phyloP scores from a whole-genome alignment of 441 rosid genomes.

The Euphorbia schlechtendalii region DNA sequence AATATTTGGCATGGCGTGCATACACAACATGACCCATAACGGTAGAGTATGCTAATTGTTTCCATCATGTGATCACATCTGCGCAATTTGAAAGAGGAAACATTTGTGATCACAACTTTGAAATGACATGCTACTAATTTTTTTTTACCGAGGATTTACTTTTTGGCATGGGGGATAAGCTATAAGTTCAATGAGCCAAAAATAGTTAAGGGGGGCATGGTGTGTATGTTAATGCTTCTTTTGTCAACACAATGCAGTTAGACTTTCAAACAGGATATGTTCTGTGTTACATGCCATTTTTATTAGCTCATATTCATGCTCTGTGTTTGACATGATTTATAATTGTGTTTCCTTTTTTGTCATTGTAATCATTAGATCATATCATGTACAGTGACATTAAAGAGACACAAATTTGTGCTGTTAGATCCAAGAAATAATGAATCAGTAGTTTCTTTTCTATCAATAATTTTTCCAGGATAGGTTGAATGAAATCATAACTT shows the following conservation, averaged over 20 bases:
- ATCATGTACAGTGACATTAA: neutral
- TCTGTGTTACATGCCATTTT: neutral
- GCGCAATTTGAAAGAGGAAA: neutral
- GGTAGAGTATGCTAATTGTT: neutral
- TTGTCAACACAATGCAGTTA: neutral
- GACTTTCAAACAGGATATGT: neutral
- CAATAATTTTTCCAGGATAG: slow-evolving; percentile 56
- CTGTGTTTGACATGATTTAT: neutral
- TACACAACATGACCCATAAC: neutral
- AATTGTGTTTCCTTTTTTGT: neutral
- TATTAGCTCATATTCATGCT: neutral
- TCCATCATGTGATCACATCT: neutral
- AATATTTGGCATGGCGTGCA: neutral
- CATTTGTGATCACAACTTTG: neutral
- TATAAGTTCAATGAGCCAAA: neutral
- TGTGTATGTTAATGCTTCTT: neutral
- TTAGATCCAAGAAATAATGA: neutral
- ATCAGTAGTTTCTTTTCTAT: slow-evolving; percentile 9
- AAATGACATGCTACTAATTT: neutral
- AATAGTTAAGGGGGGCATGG: neutral
- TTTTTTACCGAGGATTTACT: neutral
- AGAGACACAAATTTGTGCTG: neutral
- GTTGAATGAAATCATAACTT: slow-evolving; percentile 79
- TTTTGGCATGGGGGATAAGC: too few relatives aligned
- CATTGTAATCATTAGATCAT: neutral